These are phyloP conservation scores for Curvularia eragrostidis DNA, from an alignment of 2,329 filamentous ascomycete species.

Conservation along the genomic window DNA sequence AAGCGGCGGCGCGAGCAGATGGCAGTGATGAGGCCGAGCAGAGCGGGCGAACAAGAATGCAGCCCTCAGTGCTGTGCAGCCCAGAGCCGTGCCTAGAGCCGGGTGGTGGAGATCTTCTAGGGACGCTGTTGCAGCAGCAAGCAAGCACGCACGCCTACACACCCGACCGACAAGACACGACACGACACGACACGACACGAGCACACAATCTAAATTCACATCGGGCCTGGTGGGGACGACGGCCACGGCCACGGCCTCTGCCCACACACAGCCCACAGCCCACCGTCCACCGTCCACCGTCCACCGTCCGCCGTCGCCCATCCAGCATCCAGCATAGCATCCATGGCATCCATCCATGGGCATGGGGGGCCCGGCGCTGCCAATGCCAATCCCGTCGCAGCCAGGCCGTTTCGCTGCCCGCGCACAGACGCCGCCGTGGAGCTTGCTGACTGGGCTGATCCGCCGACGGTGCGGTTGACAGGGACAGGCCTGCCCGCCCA, in stretches of 20 bases:
- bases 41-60: no score
- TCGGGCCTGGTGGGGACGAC: conserved; percentile 41
- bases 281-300: conserved; percentile 15
- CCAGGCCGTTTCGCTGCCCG: conserved; percentile 33
- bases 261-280: no score
- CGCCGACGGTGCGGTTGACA: conserved; percentile 37
- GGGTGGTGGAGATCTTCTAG: conserved; percentile 47
- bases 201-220: conserved; percentile 48
- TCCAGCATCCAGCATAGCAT: no score
- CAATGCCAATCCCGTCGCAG: conserved; percentile 27
- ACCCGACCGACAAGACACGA: conserved; percentile 24
- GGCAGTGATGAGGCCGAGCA: conserved; percentile 16
- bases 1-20: conserved; percentile 29
- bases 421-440: conserved; percentile 37
- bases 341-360: not conserved
- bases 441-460: conserved; percentile 47
- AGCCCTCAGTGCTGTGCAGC: conserved; percentile 3
- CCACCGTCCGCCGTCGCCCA: not conserved
- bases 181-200: conserved; percentile 42
- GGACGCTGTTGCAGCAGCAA: no score
- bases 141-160: conserved; percentile 39
- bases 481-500: conserved; percentile 25
- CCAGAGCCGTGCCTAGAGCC: conserved; percentile 33
- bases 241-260: no score
- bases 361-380: conserved; percentile 34